Evolutionary conservation across 495 filamentous ascomycete species (phyloP).

Genomic region (Daldinia decipiens): DNA sequence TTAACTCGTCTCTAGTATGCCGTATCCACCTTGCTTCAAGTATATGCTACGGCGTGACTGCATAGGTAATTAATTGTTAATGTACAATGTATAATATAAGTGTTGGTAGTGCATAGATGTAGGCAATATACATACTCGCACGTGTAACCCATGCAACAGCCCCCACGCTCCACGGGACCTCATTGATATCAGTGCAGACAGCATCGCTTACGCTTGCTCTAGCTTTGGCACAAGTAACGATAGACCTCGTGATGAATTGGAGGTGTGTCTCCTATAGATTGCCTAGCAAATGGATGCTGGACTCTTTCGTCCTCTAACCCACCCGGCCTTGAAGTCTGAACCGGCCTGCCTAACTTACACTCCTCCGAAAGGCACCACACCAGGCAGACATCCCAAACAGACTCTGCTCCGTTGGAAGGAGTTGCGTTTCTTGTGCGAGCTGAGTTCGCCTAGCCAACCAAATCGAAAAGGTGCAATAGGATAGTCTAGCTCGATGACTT

Average conservation of each 20-base stretch:
- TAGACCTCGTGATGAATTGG: neutral
- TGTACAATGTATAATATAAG: too few relatives aligned
- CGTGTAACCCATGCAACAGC: neutral
- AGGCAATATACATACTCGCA: neutral
- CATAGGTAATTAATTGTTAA: neutral
- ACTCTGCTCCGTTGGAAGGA: neutral
- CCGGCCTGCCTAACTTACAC: neutral
- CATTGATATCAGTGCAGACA: neutral
- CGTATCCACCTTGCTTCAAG: neutral
- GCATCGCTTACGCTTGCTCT: neutral
- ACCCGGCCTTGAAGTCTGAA: neutral
- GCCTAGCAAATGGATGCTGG: neutral
- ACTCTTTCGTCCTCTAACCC: neutral
- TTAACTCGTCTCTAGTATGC: neutral
- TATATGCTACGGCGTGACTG: neutral
- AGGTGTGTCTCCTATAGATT: conserved; percentile 5
- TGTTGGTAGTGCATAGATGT: neutral
- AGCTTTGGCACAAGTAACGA: neutral
- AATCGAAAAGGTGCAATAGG: neutral
- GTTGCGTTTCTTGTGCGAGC: conserved; percentile 19
- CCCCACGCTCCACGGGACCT: neutral
- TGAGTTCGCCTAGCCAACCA: neutral
- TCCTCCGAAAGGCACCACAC: neutral
- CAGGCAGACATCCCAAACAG: conserved; percentile 1
- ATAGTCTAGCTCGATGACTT: neutral